These are phyloP conservation scores for Dryas alaskensis DNA, from an alignment of 306 rosid genomes.

Conservation along the genomic window DNA sequence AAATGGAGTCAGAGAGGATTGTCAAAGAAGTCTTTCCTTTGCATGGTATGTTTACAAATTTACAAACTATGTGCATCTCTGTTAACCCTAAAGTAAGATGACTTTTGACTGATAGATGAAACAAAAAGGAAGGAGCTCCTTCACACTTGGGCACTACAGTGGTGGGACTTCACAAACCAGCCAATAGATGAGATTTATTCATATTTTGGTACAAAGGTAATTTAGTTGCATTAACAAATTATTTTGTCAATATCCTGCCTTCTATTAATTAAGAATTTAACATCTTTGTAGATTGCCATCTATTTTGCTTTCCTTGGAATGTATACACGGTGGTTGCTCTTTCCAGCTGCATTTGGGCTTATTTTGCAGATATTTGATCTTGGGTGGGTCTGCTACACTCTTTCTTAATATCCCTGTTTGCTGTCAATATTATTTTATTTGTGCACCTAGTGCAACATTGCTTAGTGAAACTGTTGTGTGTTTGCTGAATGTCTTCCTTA, in stretches of 20 bases:
- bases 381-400: constrained; percentile 52
- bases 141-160: constrained; percentile 71
- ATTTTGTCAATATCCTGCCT: constrained; percentile 14
- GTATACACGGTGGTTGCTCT: constrained; percentile 89
- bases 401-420: constrained; percentile 9
- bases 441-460: constrained; percentile 24
- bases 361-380: constrained; percentile 67
- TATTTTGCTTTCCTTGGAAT: constrained; percentile 98
- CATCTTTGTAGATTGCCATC: constrained; percentile 67
- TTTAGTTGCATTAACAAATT: constrained; percentile 11
- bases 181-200: constrained; percentile 85
- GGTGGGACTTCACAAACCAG: constrained; percentile 84
- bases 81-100: constrained; percentile 29
- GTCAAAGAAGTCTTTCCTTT: constrained; percentile 86
- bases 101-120: constrained; percentile 64
- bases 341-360: constrained; percentile 78
- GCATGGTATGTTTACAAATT: constrained; percentile 63
- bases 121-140: constrained; percentile 75
- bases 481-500: constrained; percentile 32
- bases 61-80: constrained; percentile 21
- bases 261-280: constrained; percentile 26
- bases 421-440: constrained; percentile 9
- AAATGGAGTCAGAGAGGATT: constrained; percentile 61
- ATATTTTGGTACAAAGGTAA: constrained; percentile 89
- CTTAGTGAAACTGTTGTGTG: constrained; percentile 7